Conservation (phyloP, 345 rosid genomes). For the Salix dunnii region DNA sequence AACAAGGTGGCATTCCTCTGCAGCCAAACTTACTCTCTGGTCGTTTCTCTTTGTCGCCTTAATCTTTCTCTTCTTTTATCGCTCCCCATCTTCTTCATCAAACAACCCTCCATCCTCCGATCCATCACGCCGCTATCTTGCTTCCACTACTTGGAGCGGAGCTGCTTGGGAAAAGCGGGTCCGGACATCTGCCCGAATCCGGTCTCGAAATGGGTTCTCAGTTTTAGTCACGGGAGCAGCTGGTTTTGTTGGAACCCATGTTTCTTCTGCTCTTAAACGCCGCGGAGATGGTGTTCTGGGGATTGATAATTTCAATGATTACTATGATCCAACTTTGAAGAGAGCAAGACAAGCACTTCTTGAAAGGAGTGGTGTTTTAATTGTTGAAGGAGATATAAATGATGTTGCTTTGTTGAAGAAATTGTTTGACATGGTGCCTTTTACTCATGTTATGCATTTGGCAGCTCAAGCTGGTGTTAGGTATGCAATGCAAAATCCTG, state of each 20-base stretch:
- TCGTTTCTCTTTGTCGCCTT: constrained; percentile 68
- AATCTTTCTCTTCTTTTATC: constrained; percentile 76
- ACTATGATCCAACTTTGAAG: constrained; percentile 82
- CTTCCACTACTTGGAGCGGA: constrained; percentile 72
- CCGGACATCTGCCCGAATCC: constrained; percentile 60
- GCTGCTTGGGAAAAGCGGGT: constrained; percentile 70
- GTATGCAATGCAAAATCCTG: constrained; percentile 84
- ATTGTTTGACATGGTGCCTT: constrained; percentile 65
- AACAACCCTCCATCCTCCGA: constrained; percentile 46
- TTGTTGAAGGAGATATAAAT: constrained; percentile 90
- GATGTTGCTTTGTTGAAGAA: constrained; percentile 63
- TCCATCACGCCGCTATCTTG: constrained; percentile 80
- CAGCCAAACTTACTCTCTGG: constrained; percentile 80
- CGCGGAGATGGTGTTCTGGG: constrained; percentile 92
- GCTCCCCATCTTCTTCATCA: constrained; percentile 61
- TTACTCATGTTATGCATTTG: constrained; percentile 90
- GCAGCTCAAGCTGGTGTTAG: constrained; percentile 94
- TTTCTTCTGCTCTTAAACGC: constrained; percentile 68
- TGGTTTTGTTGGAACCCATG: constrained; percentile 94
- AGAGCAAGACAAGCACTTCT: constrained; percentile 81
- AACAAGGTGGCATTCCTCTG: constrained; percentile 64
- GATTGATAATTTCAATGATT: constrained; percentile 81
- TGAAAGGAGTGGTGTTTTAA: constrained; percentile 66
- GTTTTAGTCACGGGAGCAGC: constrained; percentile 91
- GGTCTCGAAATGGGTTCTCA: constrained; percentile 58